These are phyloP conservation scores for Cryptosporidium tyzzeri DNA, from an alignment of 169 alveolate genomes.

Conservation along the genomic window DNA sequence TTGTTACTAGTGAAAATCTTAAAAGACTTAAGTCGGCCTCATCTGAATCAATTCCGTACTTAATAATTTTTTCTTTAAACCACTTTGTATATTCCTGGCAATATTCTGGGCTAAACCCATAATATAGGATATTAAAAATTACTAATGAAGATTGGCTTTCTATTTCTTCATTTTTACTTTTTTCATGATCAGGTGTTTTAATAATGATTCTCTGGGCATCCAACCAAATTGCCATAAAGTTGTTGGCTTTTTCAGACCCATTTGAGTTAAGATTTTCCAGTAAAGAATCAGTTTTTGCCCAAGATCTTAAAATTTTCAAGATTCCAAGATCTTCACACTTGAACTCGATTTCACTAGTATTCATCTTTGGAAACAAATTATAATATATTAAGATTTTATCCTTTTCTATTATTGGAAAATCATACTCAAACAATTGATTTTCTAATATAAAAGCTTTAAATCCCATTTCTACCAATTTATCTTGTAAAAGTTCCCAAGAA, in stretches of 20 bases:
- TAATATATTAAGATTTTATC: background rate
- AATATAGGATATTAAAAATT: conserved; percentile 3
- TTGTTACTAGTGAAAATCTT: conserved; percentile 8
- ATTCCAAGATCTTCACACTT: conserved; percentile 4
- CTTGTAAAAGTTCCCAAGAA: conserved; percentile 17
- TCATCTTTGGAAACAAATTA: background rate
- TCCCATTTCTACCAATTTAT: conserved; percentile 11
- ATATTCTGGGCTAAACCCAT: conserved; percentile 30
- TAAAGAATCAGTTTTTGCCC: conserved; percentile 20
- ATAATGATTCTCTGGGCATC: background rate
- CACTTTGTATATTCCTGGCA: conserved; percentile 30
- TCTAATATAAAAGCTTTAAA: conserved; percentile 1
- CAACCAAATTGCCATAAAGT: conserved; percentile 17
- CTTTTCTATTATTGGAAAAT: background rate
- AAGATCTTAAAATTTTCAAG: conserved; percentile 35
- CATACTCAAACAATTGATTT: background rate
- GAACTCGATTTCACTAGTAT: background rate
- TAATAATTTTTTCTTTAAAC: background rate
- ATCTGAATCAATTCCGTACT: conserved; percentile 1
- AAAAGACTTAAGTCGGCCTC: background rate
- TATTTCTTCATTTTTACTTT: background rate
- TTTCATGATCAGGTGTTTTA: background rate
- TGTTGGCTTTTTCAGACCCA: background rate
- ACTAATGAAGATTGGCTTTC: conserved; percentile 35
- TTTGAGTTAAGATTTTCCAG: background rate